Base-by-base conservation (phyloP, 805 yeast genomes). In the Candida parachauliodes region DNA sequence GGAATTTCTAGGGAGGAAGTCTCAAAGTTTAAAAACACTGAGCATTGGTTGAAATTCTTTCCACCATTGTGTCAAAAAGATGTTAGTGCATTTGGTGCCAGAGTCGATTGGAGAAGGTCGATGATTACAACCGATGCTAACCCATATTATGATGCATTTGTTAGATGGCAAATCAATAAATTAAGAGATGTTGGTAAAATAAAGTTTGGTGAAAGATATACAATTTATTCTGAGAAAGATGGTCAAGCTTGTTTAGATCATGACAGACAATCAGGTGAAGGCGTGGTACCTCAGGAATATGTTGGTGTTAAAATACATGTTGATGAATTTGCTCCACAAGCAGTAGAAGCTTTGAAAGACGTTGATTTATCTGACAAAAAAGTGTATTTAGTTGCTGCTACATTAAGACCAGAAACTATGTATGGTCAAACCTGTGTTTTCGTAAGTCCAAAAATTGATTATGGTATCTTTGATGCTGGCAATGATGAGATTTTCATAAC, bases 161-260 rank as follows among this genome's bases (percentile, higher is more conserved):
- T 91, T 40, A 80, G 91, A 72, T 93, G 98, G 98, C 96, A 88
- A 66, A 86, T 93, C 79, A 87, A 82, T 66, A 73, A 82, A 58
- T 79, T 93, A 61, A 86, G 80, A 70, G 88, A 78, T 32, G 67
- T 74, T 42, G 95, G 91, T 47, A 91, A 88, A 68, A 88, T 93
- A 69, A 93, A 91, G 72, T 93, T 93, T 52, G 98, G 98, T 64
- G 95, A 91, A 72, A 83, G 98, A 70, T 87, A 88, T 73, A 93
- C 98, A 49, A 87, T 93, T 55, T 93, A 87, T 69, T 89, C 98
- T 28, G 95, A 88, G 59, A 91, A 86, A 68, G 98, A 93, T 66
- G 97, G 97, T 48, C 98, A 93, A 73, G 94, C 98, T 27, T 93
- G 98, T 74, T 89, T 93, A 91, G 98, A 93, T 65, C 98, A 93